Conservation (phyloP, 495 filamentous ascomycete species). For the Hamigera avellanea region DNA sequence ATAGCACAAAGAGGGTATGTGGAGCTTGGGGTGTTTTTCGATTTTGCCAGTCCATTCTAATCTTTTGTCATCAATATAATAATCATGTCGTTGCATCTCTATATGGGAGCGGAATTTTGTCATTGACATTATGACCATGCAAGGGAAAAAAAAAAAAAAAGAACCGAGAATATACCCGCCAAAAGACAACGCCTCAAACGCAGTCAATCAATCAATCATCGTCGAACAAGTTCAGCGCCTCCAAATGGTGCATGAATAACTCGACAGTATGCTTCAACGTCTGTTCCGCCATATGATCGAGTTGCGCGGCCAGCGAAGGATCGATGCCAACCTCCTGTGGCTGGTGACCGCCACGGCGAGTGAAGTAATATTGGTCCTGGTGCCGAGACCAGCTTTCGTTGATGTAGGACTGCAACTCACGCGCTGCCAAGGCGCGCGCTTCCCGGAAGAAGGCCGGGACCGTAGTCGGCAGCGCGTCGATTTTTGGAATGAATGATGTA, state of each 20-base stretch:
- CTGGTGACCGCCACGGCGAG: conserved; percentile 21
- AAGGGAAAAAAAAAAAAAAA: no score
- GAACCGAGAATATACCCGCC: no score
- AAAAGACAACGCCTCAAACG: no score
- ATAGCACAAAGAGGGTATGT: no score
- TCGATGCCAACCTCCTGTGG: conserved; percentile 23
- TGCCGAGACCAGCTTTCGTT: conserved; percentile 26
- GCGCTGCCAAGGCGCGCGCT: conserved; percentile 14
- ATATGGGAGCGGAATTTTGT: no score
- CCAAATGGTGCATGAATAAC: conserved; percentile 9
- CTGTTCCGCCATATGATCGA: conserved; percentile 12
- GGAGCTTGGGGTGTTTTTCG: no score
- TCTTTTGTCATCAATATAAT: no score
- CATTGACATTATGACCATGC: no score
- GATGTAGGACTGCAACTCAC: conserved; percentile 28
- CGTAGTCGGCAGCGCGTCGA: background rate
- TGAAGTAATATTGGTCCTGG: conserved; percentile 30
- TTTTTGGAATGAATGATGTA: background rate
- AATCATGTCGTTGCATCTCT: no score
- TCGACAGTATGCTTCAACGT: conserved; percentile 12
- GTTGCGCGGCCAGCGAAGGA: conserved; percentile 7
- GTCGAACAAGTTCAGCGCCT: conserved; percentile 11
- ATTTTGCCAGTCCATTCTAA: no score
- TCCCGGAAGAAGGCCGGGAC: conserved; percentile 15
- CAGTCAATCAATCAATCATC: background rate